phyloP scores from a whole-genome alignment of 2,329 filamentous ascomycete species.

The Emmonsia crescens region DNA sequence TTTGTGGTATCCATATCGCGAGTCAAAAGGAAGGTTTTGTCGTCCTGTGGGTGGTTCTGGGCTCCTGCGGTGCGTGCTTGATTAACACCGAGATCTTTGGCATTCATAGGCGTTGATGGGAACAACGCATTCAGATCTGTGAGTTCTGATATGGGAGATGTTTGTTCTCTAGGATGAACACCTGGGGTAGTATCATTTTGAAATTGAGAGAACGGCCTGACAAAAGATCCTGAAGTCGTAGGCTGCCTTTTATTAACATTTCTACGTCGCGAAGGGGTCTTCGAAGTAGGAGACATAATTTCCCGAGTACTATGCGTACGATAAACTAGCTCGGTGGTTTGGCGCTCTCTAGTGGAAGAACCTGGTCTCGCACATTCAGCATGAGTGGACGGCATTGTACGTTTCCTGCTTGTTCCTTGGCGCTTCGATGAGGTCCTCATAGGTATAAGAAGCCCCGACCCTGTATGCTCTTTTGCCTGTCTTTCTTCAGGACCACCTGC shows the following conservation, averaged over 20 bases:
- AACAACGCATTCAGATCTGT: slow-evolving; percentile 23
- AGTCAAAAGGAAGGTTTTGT: background rate
- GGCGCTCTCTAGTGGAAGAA: slow-evolving; percentile 3
- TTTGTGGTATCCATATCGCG: background rate
- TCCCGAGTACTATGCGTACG: slow-evolving; percentile 8
- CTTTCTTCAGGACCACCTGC: background rate
- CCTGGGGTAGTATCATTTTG: slow-evolving; percentile 11
- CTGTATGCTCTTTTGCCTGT: background rate
- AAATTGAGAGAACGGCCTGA: slow-evolving; percentile 26
- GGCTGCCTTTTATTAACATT: background rate
- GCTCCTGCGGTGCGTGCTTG: background rate
- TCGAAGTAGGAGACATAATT: slow-evolving; percentile 5
- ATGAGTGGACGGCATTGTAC: slow-evolving; percentile 1
- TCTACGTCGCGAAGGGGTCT: background rate
- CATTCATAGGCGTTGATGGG: slow-evolving; percentile 15
- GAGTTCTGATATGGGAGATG: slow-evolving; percentile 15
- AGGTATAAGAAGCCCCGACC: background rate
- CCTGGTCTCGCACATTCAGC: background rate
- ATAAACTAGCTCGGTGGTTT: slow-evolving; percentile 10
- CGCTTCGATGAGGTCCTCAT: background rate
- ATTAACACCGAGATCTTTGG: background rate
- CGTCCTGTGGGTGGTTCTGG: background rate
- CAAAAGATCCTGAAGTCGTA: slow-evolving; percentile 7
- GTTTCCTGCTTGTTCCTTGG: background rate
- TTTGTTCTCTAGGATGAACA: slow-evolving; percentile 8